phyloP scores from a whole-genome alignment of 345 rosid genomes.

The Citrus glauca region DNA sequence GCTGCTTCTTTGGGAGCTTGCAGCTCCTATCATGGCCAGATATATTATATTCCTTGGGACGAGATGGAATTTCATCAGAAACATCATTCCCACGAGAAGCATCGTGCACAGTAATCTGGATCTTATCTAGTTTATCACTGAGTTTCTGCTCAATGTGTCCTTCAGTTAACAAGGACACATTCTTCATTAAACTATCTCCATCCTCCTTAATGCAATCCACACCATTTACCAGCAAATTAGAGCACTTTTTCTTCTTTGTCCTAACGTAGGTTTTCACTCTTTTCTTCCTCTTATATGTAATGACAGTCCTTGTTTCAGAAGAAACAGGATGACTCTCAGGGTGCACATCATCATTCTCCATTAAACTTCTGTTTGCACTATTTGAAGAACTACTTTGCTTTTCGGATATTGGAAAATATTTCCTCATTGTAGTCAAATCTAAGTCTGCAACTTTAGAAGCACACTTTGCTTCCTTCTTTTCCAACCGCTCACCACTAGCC shows the following conservation, averaged over 20 bases:
- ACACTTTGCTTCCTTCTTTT: slow-evolving; percentile 4
- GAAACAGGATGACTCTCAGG: background rate
- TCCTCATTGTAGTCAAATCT: background rate
- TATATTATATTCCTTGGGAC: background rate
- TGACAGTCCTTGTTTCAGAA: background rate
- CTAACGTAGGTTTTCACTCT: background rate
- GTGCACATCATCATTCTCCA: slow-evolving; percentile 8
- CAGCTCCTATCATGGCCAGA: background rate
- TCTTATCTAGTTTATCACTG: background rate
- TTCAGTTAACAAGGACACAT: background rate
- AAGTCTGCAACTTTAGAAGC: background rate
- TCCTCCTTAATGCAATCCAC: slow-evolving; percentile 3
- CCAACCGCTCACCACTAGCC: background rate
- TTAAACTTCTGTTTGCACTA: slow-evolving; percentile 4
- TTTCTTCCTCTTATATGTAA: background rate
- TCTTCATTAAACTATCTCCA: background rate
- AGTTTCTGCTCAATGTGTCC: background rate
- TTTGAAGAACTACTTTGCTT: slow-evolving; percentile 6
- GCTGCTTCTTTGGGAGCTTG: slow-evolving; percentile 11
- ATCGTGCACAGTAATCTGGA: background rate
- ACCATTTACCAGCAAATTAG: background rate
- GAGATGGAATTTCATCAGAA: background rate
- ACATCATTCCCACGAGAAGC: background rate
- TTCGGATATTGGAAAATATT: background rate
- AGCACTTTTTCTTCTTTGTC: slow-evolving; percentile 10